Percentiles rank a stretch among this genome's conserved stretches.
Conservation (phyloP, 2,329 filamentous ascomycete species). For the Mycosphaerelloides madeirae region DNA sequence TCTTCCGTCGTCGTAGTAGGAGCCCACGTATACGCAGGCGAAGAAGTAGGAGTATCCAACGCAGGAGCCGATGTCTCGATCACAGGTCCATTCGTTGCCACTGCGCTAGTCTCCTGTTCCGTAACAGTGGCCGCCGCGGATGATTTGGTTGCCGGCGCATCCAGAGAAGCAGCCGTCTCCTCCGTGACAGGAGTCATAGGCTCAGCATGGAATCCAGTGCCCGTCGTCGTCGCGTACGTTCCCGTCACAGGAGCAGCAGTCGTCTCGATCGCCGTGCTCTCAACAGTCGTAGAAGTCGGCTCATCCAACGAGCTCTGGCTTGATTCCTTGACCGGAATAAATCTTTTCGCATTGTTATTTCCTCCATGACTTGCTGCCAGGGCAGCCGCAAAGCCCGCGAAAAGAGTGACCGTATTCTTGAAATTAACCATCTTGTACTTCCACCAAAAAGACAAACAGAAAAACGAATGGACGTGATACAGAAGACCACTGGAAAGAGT, state of each 20-base stretch:
- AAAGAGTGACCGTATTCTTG: constrained; percentile 9
- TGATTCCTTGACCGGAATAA: constrained; percentile 4
- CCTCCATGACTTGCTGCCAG: no score
- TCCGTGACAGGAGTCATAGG: no score
- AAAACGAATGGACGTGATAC: constrained; percentile 19
- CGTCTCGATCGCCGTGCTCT: background rate
- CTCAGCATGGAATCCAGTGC: no score
- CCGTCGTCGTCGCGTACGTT: no score
- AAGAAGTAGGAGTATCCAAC: background rate
- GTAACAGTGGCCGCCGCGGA: no score
- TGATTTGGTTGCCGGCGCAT: background rate
- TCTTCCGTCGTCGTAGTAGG: background rate
- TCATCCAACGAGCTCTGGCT: constrained; percentile 3
- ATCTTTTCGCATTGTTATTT: no score
- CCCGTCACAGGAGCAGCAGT: no score
- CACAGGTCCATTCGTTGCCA: background rate
- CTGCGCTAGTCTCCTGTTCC: no score
- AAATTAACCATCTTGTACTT: constrained; percentile 11
- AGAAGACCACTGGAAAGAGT: constrained; percentile 6
- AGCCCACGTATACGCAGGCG: background rate
- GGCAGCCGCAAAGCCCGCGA: background rate
- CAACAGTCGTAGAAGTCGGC: constrained; percentile 3
- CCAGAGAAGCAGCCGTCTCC: no score
- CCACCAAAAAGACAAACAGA: no score
- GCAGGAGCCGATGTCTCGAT: background rate